A percentile compares a stretch with the other conserved stretches of the same genome.
phyloP scores from a whole-genome alignment of 805 yeast genomes.

The Ogataea nonfermentans region DNA sequence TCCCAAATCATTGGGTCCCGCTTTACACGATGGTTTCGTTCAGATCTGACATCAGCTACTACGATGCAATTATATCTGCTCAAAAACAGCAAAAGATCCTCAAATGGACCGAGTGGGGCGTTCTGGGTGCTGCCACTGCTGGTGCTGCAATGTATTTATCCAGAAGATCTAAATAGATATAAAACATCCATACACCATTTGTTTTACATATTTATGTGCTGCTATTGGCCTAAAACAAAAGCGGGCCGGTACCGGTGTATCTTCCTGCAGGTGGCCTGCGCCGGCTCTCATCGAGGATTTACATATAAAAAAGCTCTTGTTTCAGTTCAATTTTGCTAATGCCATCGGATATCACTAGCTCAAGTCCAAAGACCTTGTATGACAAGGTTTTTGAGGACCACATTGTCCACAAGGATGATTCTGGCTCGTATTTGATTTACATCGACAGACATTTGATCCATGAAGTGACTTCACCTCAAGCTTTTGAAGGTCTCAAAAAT shows the following conservation, averaged over 20 bases:
- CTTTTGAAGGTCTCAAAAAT: conserved; percentile 89
- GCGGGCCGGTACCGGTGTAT: conserved; percentile 19
- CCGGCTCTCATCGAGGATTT: conserved; percentile 11
- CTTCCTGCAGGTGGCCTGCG: conserved; percentile 3
- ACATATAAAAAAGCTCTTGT: conserved; percentile 2
- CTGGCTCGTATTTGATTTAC: conserved; percentile 82
- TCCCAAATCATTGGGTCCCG: conserved; percentile 75
- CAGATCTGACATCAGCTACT: conserved; percentile 76
- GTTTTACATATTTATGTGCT: conserved; percentile 2
- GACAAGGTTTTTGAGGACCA: conserved; percentile 97
- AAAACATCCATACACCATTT: conserved; percentile 1
- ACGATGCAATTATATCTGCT: conserved; percentile 58
- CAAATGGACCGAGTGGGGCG: conserved; percentile 25
- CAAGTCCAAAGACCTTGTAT: conserved; percentile 71
- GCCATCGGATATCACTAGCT: conserved; percentile 33
- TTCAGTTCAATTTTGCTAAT: conserved; percentile 14
- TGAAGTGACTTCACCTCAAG: conserved; percentile 99
- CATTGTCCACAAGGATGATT: conserved; percentile 83
- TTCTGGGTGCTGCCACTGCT: conserved; percentile 14
- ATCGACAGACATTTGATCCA: conserved; percentile 97
- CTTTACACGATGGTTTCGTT: conserved; percentile 91
- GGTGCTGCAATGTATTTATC: conserved; percentile 10
- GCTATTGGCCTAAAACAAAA: background rate
- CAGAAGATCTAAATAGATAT: conserved; percentile 5
- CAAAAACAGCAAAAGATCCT: conserved; percentile 55